These are phyloP conservation scores for Pseudoscleropodium purum DNA, from an alignment of 225 moss, liverwort and hornwort genomes.

Conservation along the genomic window DNA sequence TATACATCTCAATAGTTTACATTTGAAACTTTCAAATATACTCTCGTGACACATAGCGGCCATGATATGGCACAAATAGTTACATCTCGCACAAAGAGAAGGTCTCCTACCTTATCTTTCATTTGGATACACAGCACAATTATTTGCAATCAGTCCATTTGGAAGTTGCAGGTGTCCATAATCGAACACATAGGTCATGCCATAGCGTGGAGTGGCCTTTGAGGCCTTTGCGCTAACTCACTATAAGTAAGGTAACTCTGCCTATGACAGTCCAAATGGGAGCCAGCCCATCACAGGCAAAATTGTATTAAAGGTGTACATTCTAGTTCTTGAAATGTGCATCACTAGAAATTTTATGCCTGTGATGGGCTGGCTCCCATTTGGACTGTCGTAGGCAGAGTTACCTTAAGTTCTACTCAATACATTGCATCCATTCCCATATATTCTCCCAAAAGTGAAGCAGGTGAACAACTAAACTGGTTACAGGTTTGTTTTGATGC, in stretches of 20 bases:
- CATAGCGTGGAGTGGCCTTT: background rate
- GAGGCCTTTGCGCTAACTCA: rapidly evolving
- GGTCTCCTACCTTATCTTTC: background rate
- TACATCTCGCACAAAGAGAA: too few relatives aligned
- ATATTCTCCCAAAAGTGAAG: background rate
- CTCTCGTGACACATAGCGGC: background rate
- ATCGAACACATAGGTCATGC: background rate
- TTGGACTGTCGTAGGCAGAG: too few relatives aligned
- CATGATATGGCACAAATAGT: background rate
- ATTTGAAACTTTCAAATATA: background rate
- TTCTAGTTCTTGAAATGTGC: too few relatives aligned
- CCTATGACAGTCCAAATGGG: too few relatives aligned
- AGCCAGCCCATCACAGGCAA: too few relatives aligned
- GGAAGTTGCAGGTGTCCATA: background rate
- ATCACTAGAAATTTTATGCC: too few relatives aligned
- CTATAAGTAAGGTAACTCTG: too few relatives aligned
- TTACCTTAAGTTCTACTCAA: too few relatives aligned
- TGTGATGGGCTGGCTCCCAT: too few relatives aligned
- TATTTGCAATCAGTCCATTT: background rate
- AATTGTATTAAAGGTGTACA: too few relatives aligned
- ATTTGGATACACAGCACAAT: background rate
- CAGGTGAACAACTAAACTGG: background rate
- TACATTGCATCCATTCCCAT: background rate
- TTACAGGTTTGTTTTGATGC: too few relatives aligned
- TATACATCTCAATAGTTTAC: background rate